Base-by-base conservation (phyloP, 1,284 basidiomycete species). In the Xerocomus amazonicus region DNA sequence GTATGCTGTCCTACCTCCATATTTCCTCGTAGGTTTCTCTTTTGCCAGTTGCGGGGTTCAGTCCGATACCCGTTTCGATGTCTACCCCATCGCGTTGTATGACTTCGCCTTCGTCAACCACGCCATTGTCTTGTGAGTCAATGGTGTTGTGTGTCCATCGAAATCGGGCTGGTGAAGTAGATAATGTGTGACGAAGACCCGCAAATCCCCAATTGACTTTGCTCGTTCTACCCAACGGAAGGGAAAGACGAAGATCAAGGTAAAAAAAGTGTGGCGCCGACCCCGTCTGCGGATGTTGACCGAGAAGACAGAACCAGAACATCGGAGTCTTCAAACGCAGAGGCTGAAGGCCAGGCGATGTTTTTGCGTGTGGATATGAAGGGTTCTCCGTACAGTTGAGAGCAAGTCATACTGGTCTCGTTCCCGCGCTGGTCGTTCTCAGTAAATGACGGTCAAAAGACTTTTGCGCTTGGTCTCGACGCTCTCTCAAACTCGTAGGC, bases 281-380 rank as follows among this genome's bases (percentile, higher is more conserved):
- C 40, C 17, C 19, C 39, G 1, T 36, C 47, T n/a, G 47, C 32
- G 19, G 54, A 60, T 8, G 63, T 63, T 4, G 58, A 51, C 6
- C 63, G 62, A 29, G 60, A 62, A 10, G 58, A 65, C 10, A 62
- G 41, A 19, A 65, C 63, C 19, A 66, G 60, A 26, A 66, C 62
- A 10, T 60, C 57, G 6, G 59, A 65, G 35, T 62, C 60, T 47
- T 62, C 63, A 41, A 48, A 66, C 23, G 53, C 27, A 4, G 55
- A 47, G 10, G 49, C 37, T 4, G 41, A 56, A 10, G 52, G 47
- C 60, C 59, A 65, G n/a, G 62, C 51, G 26, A 62, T 62, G 41
- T 46, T 63, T 34, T 61, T 29, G 13, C 64, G 60, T 3, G 12
- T 43, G 8, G 60, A 65, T 39, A 65, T 43, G 33, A 56, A 62